These are phyloP conservation scores for Diaporthe nobilis DNA, from an alignment of 2,329 filamentous ascomycete genomes.

Conservation along the genomic window DNA sequence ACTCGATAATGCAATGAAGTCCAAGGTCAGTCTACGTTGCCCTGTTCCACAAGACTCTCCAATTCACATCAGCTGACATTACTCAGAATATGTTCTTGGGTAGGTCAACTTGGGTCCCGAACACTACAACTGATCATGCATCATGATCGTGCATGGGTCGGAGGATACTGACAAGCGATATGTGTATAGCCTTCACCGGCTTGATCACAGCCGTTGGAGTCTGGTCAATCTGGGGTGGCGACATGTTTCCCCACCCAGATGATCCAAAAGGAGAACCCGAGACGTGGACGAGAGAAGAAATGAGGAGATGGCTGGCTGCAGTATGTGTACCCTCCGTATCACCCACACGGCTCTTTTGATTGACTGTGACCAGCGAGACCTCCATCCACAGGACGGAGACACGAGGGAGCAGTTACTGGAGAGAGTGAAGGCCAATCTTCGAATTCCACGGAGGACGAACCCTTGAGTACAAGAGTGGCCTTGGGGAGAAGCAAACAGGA, in stretches of 20 bases:
- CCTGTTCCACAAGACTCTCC: slow-evolving; percentile 7
- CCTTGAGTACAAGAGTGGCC: not conserved
- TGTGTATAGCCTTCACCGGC: slow-evolving; percentile 78
- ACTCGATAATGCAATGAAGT: slow-evolving; percentile 77
- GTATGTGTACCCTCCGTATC: slow-evolving; percentile 66
- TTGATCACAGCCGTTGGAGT: slow-evolving; percentile 85
- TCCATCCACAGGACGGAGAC: slow-evolving; percentile 60
- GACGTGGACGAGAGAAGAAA: slow-evolving; percentile 83
- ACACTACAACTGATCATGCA: not conserved
- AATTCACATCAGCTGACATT: not conserved
- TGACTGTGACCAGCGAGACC: slow-evolving; percentile 56
- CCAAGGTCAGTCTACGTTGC: slow-evolving; percentile 68
- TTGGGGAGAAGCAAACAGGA: not conserved
- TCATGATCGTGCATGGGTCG: not conserved
- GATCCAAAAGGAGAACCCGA: slow-evolving; percentile 84
- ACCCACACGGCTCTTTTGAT: not conserved
- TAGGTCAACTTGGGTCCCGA: slow-evolving; percentile 52
- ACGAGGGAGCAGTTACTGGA: slow-evolving; percentile 63
- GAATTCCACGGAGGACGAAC: slow-evolving; percentile 49
- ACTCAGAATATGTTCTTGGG: slow-evolving; percentile 78
- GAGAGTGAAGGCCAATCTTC: slow-evolving; percentile 63
- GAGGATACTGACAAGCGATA: not conserved
- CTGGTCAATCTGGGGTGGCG: slow-evolving; percentile 88
- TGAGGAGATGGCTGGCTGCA: slow-evolving; percentile 83
- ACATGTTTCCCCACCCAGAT: slow-evolving; percentile 81